These are phyloP conservation scores for Rheum nobile DNA, from an alignment of 148 eudicot species.

Conservation along the genomic window DNA sequence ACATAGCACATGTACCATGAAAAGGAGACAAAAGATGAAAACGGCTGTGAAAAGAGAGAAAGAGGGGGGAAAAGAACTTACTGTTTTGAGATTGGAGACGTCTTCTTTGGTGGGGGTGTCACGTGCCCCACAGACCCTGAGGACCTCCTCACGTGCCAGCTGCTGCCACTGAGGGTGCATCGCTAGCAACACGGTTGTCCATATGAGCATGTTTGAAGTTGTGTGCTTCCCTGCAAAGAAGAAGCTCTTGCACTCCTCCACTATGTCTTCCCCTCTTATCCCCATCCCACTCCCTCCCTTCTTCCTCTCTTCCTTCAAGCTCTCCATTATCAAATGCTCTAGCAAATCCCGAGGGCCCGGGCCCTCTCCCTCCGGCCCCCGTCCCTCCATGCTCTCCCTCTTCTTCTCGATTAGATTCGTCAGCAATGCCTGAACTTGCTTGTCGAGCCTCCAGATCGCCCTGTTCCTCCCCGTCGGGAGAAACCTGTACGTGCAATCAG, in stretches of 20 bases:
- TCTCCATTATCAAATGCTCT: slow-evolving; percentile 30
- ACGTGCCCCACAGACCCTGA: slow-evolving; percentile 42
- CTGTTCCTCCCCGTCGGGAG: slow-evolving; percentile 52
- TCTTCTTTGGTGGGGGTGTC: slow-evolving; percentile 48
- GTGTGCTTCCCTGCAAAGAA: slow-evolving; percentile 68
- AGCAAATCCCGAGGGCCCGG: slow-evolving; percentile 31
- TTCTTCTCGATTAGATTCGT: slow-evolving; percentile 29
- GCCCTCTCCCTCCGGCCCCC: neutral
- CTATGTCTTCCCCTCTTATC: slow-evolving; percentile 32
- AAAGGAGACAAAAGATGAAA: neutral
- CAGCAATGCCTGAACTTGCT: slow-evolving; percentile 29
- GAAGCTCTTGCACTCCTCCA: slow-evolving; percentile 58
- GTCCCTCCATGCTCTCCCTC: slow-evolving; percentile 8
- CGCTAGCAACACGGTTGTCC: slow-evolving; percentile 51
- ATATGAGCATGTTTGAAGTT: slow-evolving; percentile 40
- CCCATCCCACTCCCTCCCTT: neutral
- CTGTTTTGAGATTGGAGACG: slow-evolving; percentile 46
- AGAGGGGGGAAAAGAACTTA: slow-evolving; percentile 7
- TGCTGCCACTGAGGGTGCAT: slow-evolving; percentile 75
- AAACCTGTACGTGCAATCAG: slow-evolving; percentile 21
- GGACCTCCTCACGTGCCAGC: slow-evolving; percentile 60
- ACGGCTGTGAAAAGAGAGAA: neutral
- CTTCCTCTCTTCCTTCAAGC: slow-evolving; percentile 11
- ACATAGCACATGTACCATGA: neutral
- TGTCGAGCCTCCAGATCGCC: slow-evolving; percentile 37